Base-by-base conservation (phyloP, 163 green algal genomes). In the Prototheca wickerhamii region DNA sequence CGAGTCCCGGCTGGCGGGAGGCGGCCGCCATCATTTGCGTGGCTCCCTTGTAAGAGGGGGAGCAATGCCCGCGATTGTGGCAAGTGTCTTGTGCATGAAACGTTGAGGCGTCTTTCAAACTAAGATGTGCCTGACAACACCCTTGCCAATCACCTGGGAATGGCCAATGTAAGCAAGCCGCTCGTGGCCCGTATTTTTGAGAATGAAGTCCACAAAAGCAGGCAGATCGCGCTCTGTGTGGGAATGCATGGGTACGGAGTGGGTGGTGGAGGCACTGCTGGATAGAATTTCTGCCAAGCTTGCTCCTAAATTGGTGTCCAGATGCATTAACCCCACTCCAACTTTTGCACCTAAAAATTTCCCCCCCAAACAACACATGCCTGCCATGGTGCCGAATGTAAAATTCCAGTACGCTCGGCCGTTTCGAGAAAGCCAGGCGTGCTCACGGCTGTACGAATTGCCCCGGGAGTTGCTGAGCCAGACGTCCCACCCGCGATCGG, bases 401-500 rank as follows among this genome's bases (percentile, higher is more conserved):
- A 86, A 90, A 18, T 79, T 62, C 87, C 87, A 94, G 63, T 87
- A 89, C 3, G 59, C 30, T 3, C 66, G 44, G 0, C n/a, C 34
- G 29, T 35, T 44, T 0, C 73, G 60, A 50, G 79, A 23, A 26
- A 87, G 60, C 2, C 17, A 31, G 0, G 75, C 76, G 69, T 91
- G 76, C 49, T 78, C 72, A 31, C 66, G 69, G 62, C 65, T 82
- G 64, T 85, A 90, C 20, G 73, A 75, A 73, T 87, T 90, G 30
- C 87, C 86, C 3, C 87, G 75, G 1, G 68, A 74, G 66, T 93
- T 94, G 30, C 63, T 85, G 63, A 98, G 73, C 83, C 87, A 98
- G 31, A 97, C 90, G 64, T 98, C 92, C 64, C 87, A 92, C 50
- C 92, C 91, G 1, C 79, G 64, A 57, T 98, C 92, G 62, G 84